These are phyloP conservation scores for Suhomyces taliae DNA, from an alignment of 1,139 yeast genomes.

Conservation along the genomic window DNA sequence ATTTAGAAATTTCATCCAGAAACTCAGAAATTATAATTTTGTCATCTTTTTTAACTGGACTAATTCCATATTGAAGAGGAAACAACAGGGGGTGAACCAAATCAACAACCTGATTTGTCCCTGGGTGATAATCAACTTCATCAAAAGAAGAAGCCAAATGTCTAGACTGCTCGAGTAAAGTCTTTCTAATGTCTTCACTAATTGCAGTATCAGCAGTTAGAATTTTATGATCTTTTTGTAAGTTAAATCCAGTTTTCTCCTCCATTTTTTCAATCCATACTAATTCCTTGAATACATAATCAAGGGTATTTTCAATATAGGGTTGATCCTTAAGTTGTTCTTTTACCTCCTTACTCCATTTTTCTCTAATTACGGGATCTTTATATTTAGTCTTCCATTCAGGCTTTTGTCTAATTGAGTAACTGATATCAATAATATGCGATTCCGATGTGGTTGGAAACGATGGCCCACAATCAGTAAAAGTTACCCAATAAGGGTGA, in stretches of 20 bases:
- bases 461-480: too few relatives aligned
- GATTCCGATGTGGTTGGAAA: too few relatives aligned
- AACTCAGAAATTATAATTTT: neutral
- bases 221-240: too few relatives aligned
- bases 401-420: conserved; percentile 19
- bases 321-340: conserved; percentile 14
- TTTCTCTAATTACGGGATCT: conserved; percentile 23
- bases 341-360: conserved; percentile 33
- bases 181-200: conserved; percentile 8
- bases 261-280: conserved; percentile 28
- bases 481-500: too few relatives aligned
- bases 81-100: conserved; percentile 46
- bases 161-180: conserved; percentile 12
- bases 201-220: too few relatives aligned
- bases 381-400: conserved; percentile 35
- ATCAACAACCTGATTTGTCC: conserved; percentile 37
- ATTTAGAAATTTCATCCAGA: too few relatives aligned
- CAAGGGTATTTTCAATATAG: conserved; percentile 20
- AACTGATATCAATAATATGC: too few relatives aligned
- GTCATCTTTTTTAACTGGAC: conserved; percentile 21
- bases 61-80: conserved; percentile 36
- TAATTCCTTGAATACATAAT: conserved; percentile 28
- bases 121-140: conserved; percentile 39
- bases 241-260: conserved; percentile 9
- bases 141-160: conserved; percentile 17